phyloP scores from a whole-genome alignment of 2,329 filamentous ascomycete genomes.

The Pseudonectria buxi region DNA sequence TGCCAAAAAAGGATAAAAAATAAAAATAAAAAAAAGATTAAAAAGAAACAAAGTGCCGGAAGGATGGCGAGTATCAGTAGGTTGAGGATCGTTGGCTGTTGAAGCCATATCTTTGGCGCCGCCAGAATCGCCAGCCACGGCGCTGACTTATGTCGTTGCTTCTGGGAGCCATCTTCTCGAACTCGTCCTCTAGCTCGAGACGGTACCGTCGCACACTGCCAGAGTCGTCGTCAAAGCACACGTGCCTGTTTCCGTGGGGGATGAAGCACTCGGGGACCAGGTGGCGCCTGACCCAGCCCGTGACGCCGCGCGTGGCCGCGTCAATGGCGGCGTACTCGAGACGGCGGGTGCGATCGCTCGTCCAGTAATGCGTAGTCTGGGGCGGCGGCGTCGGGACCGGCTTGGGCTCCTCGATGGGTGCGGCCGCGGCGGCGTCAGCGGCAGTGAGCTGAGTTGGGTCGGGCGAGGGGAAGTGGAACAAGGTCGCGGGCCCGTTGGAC shows the following conservation, averaged over 20 bases:
- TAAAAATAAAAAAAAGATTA: conserved; percentile 6
- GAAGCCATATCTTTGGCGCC: conserved; percentile 19
- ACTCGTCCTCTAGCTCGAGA: conserved; percentile 47
- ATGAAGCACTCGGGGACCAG: conserved; percentile 56
- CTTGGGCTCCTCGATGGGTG: conserved; percentile 11
- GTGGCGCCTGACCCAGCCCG: conserved; percentile 52
- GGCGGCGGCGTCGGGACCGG: conserved; percentile 40
- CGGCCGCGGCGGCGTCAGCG: conserved; percentile 13
- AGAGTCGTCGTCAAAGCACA: conserved; percentile 54
- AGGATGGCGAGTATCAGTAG: not conserved
- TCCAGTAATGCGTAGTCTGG: conserved; percentile 61
- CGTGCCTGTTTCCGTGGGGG: conserved; percentile 40
- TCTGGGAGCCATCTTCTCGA: conserved; percentile 18
- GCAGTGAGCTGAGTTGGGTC: conserved; percentile 28
- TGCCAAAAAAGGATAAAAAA: conserved; percentile 8
- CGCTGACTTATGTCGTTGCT: conserved; percentile 10
- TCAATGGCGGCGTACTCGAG: conserved; percentile 63
- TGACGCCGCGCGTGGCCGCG: conserved; percentile 51
- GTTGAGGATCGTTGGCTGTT: not conserved
- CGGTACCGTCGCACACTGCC: conserved; percentile 59
- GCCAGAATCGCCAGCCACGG: conserved; percentile 25
- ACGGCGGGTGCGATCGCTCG: conserved; percentile 54
- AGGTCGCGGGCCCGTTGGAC: conserved; percentile 29
- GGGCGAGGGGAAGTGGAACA: conserved; percentile 44
- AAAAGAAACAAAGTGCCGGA: conserved; percentile 4